Conservation (phyloP, 495 filamentous ascomycete genomes). For the Neurospora sp. region DNA sequence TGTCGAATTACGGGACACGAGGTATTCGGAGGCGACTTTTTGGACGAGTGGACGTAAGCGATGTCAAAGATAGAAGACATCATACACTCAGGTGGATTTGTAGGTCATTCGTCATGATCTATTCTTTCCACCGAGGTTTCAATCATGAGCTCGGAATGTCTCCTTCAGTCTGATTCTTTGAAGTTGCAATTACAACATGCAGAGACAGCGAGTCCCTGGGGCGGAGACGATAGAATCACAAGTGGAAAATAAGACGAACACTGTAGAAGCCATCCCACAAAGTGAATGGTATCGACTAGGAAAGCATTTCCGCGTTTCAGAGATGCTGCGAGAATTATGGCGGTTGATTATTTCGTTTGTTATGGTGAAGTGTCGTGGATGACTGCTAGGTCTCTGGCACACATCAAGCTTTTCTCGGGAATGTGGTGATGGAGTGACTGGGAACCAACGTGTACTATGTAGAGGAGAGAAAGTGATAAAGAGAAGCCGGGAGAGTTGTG, state of each 20-base stretch:
- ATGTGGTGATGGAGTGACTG: background rate
- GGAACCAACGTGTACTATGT: background rate
- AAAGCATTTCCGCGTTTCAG: too few relatives aligned
- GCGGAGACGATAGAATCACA: background rate
- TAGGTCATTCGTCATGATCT: too few relatives aligned
- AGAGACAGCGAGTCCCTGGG: background rate
- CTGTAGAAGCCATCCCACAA: background rate
- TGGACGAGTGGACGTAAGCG: background rate
- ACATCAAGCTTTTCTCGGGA: background rate
- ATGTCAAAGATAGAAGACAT: background rate
- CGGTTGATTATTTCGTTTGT: background rate
- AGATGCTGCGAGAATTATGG: too few relatives aligned
- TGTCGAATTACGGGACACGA: background rate
- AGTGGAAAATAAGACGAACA: background rate
- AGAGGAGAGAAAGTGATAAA: background rate
- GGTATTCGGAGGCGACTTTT: background rate
- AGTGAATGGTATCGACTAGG: too few relatives aligned
- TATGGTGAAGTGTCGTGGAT: background rate
- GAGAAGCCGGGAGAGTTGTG: background rate
- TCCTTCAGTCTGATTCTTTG: too few relatives aligned
- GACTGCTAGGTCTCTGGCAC: background rate
- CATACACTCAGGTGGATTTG: background rate
- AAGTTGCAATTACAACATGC: too few relatives aligned
- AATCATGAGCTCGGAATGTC: too few relatives aligned
- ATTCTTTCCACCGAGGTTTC: too few relatives aligned